phyloP scores from a whole-genome alignment of 345 rosid genomes.

The Brassica juncea region DNA sequence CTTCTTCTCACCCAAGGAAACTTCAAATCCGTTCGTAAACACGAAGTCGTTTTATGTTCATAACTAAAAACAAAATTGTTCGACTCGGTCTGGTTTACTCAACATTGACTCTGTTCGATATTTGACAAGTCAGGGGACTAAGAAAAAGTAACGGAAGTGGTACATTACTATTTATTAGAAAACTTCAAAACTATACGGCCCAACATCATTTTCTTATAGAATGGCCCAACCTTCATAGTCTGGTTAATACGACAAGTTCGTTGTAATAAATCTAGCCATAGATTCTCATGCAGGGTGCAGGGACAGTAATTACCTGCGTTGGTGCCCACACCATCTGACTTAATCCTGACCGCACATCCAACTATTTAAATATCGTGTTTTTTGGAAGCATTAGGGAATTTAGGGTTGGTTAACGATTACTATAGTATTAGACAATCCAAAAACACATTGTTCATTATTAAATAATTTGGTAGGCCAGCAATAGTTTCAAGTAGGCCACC shows the following conservation, averaged over 20 bases:
- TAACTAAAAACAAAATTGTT: not conserved
- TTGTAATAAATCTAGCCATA: slow-evolving; percentile 36
- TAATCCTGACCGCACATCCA: slow-evolving; percentile 24
- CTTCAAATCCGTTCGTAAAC: not conserved
- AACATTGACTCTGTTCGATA: not conserved
- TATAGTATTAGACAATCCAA: not conserved
- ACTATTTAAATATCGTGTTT: not conserved
- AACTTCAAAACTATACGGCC: not conserved
- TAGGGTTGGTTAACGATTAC: not conserved
- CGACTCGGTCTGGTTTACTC: not conserved
- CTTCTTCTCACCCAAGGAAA: not conserved
- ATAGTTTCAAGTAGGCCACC: slow-evolving; percentile 2
- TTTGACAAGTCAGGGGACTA: not conserved
- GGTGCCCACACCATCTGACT: slow-evolving; percentile 25
- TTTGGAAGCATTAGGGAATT: not conserved
- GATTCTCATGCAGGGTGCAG: slow-evolving; percentile 12
- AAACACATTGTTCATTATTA: not conserved
- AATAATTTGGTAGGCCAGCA: slow-evolving; percentile 10
- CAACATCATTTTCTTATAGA: not conserved
- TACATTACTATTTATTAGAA: not conserved
- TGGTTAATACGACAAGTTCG: slow-evolving; percentile 13
- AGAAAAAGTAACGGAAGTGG: not conserved
- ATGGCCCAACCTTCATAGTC: not conserved
- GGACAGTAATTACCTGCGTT: slow-evolving; percentile 21
- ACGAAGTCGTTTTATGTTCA: not conserved